Base-by-base conservation (phyloP, 495 filamentous ascomycete species). In the Xylaria venustula region DNA sequence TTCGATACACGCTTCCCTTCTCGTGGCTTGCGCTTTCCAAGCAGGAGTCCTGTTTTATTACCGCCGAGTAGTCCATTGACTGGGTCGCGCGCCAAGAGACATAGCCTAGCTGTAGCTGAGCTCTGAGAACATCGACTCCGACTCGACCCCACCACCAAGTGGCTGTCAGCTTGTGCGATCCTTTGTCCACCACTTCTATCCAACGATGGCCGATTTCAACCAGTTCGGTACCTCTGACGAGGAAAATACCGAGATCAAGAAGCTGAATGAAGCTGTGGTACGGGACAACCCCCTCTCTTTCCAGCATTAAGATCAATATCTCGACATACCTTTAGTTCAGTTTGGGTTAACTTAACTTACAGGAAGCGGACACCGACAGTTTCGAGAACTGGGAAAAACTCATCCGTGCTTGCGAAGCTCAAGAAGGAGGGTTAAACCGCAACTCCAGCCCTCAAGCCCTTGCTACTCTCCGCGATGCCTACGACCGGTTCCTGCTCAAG, bases 301-400 rank as follows among this genome's bases (percentile, higher is more conserved):
- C n/a, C 41, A 4, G 26, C 58, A 44, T 63, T 45, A 30, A 60
- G 52, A 41, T 46, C 57, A 48, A 44, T n/a, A n/a, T n/a, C n/a
- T n/a, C n/a, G 22, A 52, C 22, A 48, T 37, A n/a, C 44, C 25
- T 28, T 54, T 48, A 19, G 26, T 28, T 52, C 14, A 45, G 44
- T 9, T 0, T 1, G 8, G 37, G 32, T 51, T 65, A 59, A 67
- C 62, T 23, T 25, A 20, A 4, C 32, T 25, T 34, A 42, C 64
- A 85, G 82, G 78, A 85, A 62, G 86, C 89, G 63, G 89, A 97
- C 62, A 84, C 92, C 2, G 94, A 99, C 75, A 91, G 90, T 73
- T 97, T 94, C 69, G 93, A 97, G 66, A 85, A 86, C 23, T 99
- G 94, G 94, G 94, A 97, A 77, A 91, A 90, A 73, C 87, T 98